Percentiles rank a stretch among this genome's conserved stretches.
These are phyloP conservation scores for Penicillium crustosum DNA, from an alignment of 2,329 filamentous ascomycete species.

Conservation along the genomic window DNA sequence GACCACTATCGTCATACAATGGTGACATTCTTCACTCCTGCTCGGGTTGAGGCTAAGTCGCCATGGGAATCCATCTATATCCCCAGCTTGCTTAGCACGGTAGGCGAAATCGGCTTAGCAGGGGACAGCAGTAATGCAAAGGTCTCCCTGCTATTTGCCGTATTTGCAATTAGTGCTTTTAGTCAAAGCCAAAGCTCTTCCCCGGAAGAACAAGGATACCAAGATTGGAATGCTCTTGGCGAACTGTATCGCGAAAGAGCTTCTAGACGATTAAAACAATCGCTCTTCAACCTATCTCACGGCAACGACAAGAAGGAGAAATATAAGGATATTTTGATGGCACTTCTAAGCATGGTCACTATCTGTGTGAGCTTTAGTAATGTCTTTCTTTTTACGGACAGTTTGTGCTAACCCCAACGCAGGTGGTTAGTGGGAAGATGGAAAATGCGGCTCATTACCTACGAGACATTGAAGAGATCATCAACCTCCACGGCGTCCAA, in stretches of 20 bases:
- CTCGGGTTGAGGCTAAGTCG: neutral
- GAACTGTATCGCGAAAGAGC: neutral
- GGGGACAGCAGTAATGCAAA: neutral
- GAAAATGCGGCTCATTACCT: neutral
- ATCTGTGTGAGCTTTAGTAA: neutral
- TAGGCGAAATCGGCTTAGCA: neutral
- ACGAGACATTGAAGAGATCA: neutral
- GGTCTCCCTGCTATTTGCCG: neutral
- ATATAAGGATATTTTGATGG: neutral
- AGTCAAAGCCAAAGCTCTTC: neutral
- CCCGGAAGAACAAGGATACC: neutral
- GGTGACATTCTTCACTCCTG: neutral
- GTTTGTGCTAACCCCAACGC: neutral
- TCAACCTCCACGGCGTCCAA: neutral
- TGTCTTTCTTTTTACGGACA: neutral
- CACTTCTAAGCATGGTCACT: neutral
- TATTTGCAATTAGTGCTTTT: neutral
- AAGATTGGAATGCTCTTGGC: neutral
- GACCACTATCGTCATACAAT: neutral
- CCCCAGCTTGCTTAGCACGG: neutral
- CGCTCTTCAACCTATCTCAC: neutral
- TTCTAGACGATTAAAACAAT: neutral
- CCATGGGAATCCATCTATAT: neutral
- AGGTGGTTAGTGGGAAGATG: neutral
- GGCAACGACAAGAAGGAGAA: neutral